Base-by-base conservation (phyloP, 495 filamentous ascomycete genomes). In the Penicillium canariense region DNA sequence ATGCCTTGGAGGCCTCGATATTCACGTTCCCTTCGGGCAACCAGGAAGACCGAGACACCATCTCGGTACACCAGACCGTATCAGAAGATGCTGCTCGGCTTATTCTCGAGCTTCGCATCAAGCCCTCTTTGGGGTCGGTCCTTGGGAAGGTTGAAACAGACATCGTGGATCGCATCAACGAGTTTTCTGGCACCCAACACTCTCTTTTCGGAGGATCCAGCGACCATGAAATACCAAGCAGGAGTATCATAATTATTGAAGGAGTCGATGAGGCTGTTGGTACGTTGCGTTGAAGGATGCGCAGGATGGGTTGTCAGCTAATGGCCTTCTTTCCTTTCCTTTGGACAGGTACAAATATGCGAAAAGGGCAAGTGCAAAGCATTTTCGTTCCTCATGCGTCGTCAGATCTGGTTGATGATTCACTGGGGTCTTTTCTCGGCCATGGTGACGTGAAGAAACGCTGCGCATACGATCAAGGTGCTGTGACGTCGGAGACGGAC, bases 91-190 rank as follows among this genome's bases (percentile, higher is more conserved):
- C 72, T 30, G 79, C 82, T 39, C 74, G 75, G 59, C 69, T 81
- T 27, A 65, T 86, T 25, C 44, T 86, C 36, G 80, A 83, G 50
- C 77, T 81, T 54, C 74, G 82, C 60, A 63, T 80, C 51, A 74
- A 77, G n/a, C 59, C 81, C 4, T 75, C 82, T 26, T 58, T 75
- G 20, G 80, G 70, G 55, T 80, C 83, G 34, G 59, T 63, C 31
- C 72, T 85, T 26, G 70, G 74, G 42, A 59, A 63, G 45, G 54
- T 62, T n/a, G 69, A 75, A 51, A 74, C 77, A n/a, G 62, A 71
- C 2, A 71, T 58, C 12, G 54, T 85, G 53, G 56, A 76, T 23
- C 63, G 68, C 35, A 56, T 87, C 22, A 80, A 82, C 64, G 63
- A 61, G 25, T 80, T 73, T 67, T 77, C 72, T n/a, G 76, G 74